Percentiles rank a stretch among this genome's conserved stretches.
Evolutionary conservation across 495 filamentous ascomycete genomes (phyloP).

Genomic region (Clohesyomyces aquaticus): DNA sequence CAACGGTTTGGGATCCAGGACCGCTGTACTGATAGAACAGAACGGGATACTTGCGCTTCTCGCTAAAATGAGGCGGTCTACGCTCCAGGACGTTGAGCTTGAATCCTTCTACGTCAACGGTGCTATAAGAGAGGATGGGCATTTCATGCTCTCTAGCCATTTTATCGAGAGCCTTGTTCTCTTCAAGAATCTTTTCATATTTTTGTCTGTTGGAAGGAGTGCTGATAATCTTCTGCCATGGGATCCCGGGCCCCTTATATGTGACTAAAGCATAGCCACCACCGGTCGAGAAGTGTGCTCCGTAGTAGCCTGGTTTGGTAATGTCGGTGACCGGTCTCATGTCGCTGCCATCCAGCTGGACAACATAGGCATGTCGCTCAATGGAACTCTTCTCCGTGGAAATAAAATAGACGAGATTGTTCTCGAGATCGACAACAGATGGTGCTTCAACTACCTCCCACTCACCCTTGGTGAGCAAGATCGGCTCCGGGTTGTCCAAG

Average conservation of each 20-base stretch:
- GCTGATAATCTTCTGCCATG: conserved; percentile 89
- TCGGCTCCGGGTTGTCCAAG: conserved; percentile 75
- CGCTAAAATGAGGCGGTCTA: conserved; percentile 86
- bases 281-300: conserved; percentile 80
- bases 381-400: conserved; percentile 85
- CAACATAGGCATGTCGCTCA: conserved; percentile 87
- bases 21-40: conserved; percentile 93
- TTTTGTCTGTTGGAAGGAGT: conserved; percentile 68
- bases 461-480: conserved; percentile 81
- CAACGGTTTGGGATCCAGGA: conserved; percentile 83
- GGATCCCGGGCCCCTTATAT: conserved; percentile 83
- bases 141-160: conserved; percentile 76
- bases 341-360: conserved; percentile 76
- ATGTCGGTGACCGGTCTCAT: conserved; percentile 74
- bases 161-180: conserved; percentile 69
- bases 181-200: conserved; percentile 73
- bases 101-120: conserved; percentile 77
- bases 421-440: conserved; percentile 80
- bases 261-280: conserved; percentile 80
- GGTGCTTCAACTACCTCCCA: conserved; percentile 95
- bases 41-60: conserved; percentile 84
- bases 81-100: conserved; percentile 86
- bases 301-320: conserved; percentile 78
- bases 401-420: conserved; percentile 87
- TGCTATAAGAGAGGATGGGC: conserved; percentile 82